Evolutionary conservation across 2,329 filamentous ascomycete genomes (phyloP), one percentile per base, ranked within the genome.

Genomic region (Pseudovirgaria hyperparasitica): DNA sequence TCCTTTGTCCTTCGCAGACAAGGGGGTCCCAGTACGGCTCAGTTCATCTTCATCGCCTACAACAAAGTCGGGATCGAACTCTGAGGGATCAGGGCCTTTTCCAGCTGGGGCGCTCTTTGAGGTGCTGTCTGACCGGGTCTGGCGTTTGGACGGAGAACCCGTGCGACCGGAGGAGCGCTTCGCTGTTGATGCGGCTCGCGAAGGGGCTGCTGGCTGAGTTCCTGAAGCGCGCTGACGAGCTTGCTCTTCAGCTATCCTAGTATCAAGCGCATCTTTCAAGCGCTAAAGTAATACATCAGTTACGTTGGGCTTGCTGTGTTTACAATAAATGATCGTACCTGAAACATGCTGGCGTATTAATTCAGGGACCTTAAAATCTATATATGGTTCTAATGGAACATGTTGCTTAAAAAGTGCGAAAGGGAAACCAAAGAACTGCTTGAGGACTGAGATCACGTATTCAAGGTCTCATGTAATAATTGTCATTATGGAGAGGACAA

Each of bases 231-330:
- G 70, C 49, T 85, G 79, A 32, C 82, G 78, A 31, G 82, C 80
- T 57, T 92, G 82, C 58, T 94, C 86, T 59, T 93, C 84, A 45
- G 84, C 81, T 45, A 94, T 90, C 45, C 78, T 78, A 43, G 76
- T 75, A 52, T 92, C 82, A 52, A 92, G 84, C 33, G 79, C 80
- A 45, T 78, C 81, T 60, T 82, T 81, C 42, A 92, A 64, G 63
- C 81, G 72, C 80, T 90, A n/a, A n/a, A n/a, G 29, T 5, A 17
- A 15, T 9, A 14, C 15, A 20, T 28, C 28, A 31, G 25, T 12
- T 21, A 12, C 8, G 25, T 25, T 13, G 10, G 20, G 16, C 13
- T 4, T 10, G 9, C 11, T 20, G 17, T 10, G 19, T 22, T 9
- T 19, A 23, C 19, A 15, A 16, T 16, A 20, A 5, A 25, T 10